phyloP scores from a whole-genome alignment of 1,284 basidiomycete genomes.

The Volvariella volvacea region DNA sequence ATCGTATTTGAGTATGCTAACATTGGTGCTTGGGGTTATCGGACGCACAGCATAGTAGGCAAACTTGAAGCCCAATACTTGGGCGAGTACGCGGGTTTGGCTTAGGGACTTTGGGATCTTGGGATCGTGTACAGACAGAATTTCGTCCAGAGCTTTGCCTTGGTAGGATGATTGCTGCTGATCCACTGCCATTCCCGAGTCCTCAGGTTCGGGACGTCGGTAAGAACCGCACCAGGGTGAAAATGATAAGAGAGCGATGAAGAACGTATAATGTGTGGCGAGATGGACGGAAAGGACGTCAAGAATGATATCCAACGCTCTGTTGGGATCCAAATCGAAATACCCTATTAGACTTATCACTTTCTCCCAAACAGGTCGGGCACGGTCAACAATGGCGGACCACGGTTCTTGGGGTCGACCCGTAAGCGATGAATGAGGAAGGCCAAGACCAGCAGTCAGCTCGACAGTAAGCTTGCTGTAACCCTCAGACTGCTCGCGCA shows the following conservation, averaged over 20 bases:
- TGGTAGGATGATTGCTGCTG: slow-evolving; percentile 36
- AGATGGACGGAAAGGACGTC: slow-evolving; percentile 86
- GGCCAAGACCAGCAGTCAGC: slow-evolving; percentile 73
- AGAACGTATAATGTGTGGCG: slow-evolving; percentile 85
- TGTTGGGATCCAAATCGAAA: slow-evolving; percentile 93
- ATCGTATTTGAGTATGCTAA: slow-evolving; percentile 13
- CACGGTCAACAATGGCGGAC: slow-evolving; percentile 53
- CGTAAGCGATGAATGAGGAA: slow-evolving; percentile 56
- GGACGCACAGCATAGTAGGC: slow-evolving; percentile 73
- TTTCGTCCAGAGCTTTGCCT: slow-evolving; percentile 60
- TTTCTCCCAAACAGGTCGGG: slow-evolving; percentile 77
- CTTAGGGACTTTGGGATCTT: slow-evolving; percentile 9
- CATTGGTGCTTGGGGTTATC: neutral
- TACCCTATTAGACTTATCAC: slow-evolving; percentile 88
- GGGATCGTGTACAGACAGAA: slow-evolving; percentile 51
- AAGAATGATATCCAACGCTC: slow-evolving; percentile 89
- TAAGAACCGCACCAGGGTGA: slow-evolving; percentile 72
- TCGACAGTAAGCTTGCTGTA: slow-evolving; percentile 90
- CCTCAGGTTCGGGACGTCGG: slow-evolving; percentile 23
- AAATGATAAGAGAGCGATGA: slow-evolving; percentile 76
- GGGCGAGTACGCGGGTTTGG: slow-evolving; percentile 60
- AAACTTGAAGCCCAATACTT: slow-evolving; percentile 96
- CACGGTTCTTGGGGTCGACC: slow-evolving; percentile 55
- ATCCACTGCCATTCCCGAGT: slow-evolving; percentile 30
- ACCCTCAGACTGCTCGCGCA: slow-evolving; percentile 96